These are phyloP conservation scores for Echinosphaeria canescens DNA, from an alignment of 2,329 filamentous ascomycete species.

Conservation along the genomic window DNA sequence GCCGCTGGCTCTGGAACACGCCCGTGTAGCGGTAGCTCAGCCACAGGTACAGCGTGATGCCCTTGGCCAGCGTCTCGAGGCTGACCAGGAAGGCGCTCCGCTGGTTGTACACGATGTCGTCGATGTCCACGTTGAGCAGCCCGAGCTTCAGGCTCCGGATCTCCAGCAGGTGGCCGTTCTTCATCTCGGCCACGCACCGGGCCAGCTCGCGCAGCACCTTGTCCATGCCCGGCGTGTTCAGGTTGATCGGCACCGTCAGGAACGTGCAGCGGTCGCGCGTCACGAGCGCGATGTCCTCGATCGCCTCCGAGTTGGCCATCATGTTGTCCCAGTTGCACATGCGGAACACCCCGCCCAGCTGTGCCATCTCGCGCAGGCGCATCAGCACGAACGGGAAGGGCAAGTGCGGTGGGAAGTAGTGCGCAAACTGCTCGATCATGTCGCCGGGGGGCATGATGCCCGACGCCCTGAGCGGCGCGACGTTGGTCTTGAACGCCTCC, in stretches of 20 bases:
- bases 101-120: slow-evolving; percentile 9
- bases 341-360: slow-evolving; percentile 43
- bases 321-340: slow-evolving; percentile 43
- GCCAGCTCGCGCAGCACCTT: slow-evolving; percentile 42
- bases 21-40: slow-evolving; percentile 74
- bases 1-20: slow-evolving; percentile 50
- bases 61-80: slow-evolving; percentile 63
- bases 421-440: slow-evolving; percentile 54
- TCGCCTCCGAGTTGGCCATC: slow-evolving; percentile 46
- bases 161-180: slow-evolving; percentile 46
- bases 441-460: slow-evolving; percentile 52
- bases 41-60: slow-evolving; percentile 78
- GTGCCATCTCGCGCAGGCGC: slow-evolving; percentile 48
- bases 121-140: slow-evolving; percentile 41
- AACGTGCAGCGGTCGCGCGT: slow-evolving; percentile 59
- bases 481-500: slow-evolving; percentile 37
- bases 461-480: slow-evolving; percentile 45
- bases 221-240: slow-evolving; percentile 24
- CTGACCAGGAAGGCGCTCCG: slow-evolving; percentile 29
- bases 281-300: slow-evolving; percentile 50
- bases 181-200: slow-evolving; percentile 43
- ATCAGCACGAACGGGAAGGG: slow-evolving; percentile 69
- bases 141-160: slow-evolving; percentile 52
- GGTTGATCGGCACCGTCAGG: slow-evolving; percentile 43
- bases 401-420: slow-evolving; percentile 61